These are phyloP conservation scores for Colletotrichum theobromicola DNA, from an alignment of 2,329 filamentous ascomycete genomes.

Conservation along the genomic window DNA sequence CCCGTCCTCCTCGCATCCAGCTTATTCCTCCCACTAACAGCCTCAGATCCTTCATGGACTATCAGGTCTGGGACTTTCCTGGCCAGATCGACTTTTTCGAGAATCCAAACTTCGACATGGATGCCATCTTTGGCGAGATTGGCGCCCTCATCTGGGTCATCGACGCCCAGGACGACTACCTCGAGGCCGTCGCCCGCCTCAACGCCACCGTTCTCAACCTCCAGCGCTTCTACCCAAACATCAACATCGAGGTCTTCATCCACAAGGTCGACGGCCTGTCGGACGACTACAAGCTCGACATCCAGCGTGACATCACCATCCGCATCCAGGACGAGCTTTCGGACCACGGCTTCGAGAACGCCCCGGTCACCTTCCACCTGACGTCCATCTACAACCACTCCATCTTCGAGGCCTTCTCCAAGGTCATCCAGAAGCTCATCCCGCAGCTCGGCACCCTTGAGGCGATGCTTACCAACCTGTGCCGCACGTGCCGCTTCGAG, in stretches of 20 bases:
- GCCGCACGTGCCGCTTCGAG: conserved; percentile 92
- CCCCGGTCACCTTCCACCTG: conserved; percentile 91
- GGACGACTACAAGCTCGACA: conserved; percentile 95
- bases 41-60: conserved; percentile 94
- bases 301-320: conserved; percentile 95
- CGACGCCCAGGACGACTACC: conserved; percentile 96
- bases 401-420: conserved; percentile 97
- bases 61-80: conserved; percentile 97
- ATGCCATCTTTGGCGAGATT: conserved; percentile 92
- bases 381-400: conserved; percentile 99
- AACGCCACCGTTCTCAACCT: conserved; percentile 90
- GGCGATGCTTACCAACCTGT: conserved; percentile 91
- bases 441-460: conserved; percentile 92
- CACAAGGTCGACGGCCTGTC: conserved; percentile 98
- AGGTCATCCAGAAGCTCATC: conserved; percentile 97
- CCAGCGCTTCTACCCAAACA: conserved; percentile 86
- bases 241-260: conserved; percentile 98
- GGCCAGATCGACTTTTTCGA: conserved; percentile 91
- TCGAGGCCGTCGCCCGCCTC: conserved; percentile 85
- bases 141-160: conserved; percentile 98
- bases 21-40: not conserved
- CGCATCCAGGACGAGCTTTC: conserved; percentile 95
- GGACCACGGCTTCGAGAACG: conserved; percentile 91
- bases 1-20: not conserved
- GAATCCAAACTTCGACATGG: conserved; percentile 86